Conservation (phyloP, 83 land plant species). For the Thuja plicata region DNA sequence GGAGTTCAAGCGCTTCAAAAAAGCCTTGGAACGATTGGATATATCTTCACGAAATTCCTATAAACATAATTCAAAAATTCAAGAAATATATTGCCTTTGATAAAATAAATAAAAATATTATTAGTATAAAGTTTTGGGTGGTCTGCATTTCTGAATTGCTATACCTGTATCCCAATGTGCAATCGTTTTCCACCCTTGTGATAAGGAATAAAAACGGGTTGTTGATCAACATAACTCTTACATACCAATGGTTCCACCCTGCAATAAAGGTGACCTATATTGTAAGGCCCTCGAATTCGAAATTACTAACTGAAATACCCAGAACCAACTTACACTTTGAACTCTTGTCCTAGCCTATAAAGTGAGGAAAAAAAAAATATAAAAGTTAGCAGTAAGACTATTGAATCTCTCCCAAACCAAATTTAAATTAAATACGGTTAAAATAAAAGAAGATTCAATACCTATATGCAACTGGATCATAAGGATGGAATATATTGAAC, state of each 20-base stretch:
- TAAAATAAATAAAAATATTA: not conserved
- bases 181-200: constrained; percentile 94
- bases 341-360: too few species aligned
- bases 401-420: not conserved
- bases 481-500: constrained; percentile 96
- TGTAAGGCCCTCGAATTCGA: not conserved
- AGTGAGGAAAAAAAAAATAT: not conserved
- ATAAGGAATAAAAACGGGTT: constrained; percentile 91
- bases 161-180: constrained; percentile 93
- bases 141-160: not conserved
- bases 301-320: constrained; percentile 10
- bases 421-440: not conserved
- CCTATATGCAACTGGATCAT: constrained; percentile 99
- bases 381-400: not conserved
- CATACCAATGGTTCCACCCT: constrained; percentile 95
- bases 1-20: constrained; percentile 44
- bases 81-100: not conserved
- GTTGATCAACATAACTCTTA: constrained; percentile 64
- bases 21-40: constrained; percentile 65
- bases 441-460: constrained; percentile 12
- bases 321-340: not conserved
- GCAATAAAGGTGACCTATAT: constrained; percentile 28
- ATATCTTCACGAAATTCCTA: constrained; percentile 89
- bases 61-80: not conserved
- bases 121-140: not conserved